Base-by-base conservation (phyloP, 164 flowering plant species). In the Berberis vulgaris region DNA sequence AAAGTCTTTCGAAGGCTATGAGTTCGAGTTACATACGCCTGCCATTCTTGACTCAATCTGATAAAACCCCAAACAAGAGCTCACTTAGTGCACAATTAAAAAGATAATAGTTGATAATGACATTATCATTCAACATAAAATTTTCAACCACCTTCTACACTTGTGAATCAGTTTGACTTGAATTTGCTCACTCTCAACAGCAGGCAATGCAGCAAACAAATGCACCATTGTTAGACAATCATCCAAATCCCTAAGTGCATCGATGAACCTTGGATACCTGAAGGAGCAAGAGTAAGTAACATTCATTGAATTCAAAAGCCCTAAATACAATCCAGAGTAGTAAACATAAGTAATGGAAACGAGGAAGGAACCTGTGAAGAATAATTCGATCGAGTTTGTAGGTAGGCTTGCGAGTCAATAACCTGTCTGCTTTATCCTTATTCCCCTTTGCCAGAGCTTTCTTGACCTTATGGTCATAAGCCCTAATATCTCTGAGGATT, bases 11-110 rank as follows among this genome's bases (percentile, higher is more conserved):
- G 72, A 61, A 91, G 71, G 62, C 83, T 86, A 73, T 94, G 91
- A 47, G 86, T 87, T 9, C 96, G 95, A 67, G 92, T 80, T 45
- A 94, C 79, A 70, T 85, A 94, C 0, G 96, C 97, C 75, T 87
- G 96, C 96, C 97, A 94, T 73, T 91, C 96, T 76, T 91, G 97
- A 64, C 94, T 85, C 85, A 94, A 78, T 83, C 99, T 94, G 54
- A 4, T 7, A 52, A 40, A 64, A 56, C 55, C 10, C 26, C 26
- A 26, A 65, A 62, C 41, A 44, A 39, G 44, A 13, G 60, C 3
- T 43, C 2, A 43, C 8, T 59, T 3, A 59, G 53, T 5, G 44
- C 5, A 26, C 40, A 38, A 13, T 7, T 7, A 13, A 39, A 26
- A 38, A 6, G 43, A 46, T 1, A 46, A 5, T 41, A 45, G 40